Conservation (phyloP, 208 protist genomes). For the Novymonas esmeraldas region DNA sequence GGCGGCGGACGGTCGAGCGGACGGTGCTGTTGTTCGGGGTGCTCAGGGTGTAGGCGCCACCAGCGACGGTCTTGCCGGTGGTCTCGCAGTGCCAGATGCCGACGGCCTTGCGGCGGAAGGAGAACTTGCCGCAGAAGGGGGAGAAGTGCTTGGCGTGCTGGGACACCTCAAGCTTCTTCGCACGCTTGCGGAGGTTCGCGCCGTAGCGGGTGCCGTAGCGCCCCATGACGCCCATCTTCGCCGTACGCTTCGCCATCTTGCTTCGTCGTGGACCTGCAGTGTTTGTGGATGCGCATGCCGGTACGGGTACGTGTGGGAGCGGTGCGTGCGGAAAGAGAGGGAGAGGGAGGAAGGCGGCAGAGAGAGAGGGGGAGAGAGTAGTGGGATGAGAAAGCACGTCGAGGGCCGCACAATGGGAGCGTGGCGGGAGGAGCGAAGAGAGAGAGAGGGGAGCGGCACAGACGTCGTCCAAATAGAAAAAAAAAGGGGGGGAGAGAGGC, state of each 20-base stretch:
- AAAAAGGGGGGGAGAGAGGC: too few species aligned
- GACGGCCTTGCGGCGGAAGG: slow-evolving; percentile 96
- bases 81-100: slow-evolving; percentile 99
- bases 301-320: background rate
- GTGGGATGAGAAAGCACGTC: slow-evolving; percentile 19
- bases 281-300: background rate
- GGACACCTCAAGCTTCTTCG: slow-evolving; percentile 99
- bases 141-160: slow-evolving; percentile 99
- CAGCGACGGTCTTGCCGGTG: slow-evolving; percentile 97
- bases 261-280: slow-evolving; percentile 2
- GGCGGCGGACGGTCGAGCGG: slow-evolving; percentile 97
- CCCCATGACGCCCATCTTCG: slow-evolving; percentile 99
- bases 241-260: slow-evolving; percentile 97
- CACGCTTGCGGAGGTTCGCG: slow-evolving; percentile 98
- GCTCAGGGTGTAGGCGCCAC: slow-evolving; percentile 98
- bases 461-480: too few species aligned
- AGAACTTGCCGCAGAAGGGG: slow-evolving; percentile 98
- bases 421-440: background rate
- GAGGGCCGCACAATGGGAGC: slow-evolving; percentile 25
- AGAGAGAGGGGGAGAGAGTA: slow-evolving; percentile 19
- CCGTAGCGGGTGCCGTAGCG: slow-evolving; percentile 99
- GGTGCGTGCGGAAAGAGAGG: background rate
- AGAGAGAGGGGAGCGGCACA: slow-evolving; percentile 10
- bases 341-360: background rate
- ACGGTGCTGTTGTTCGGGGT: slow-evolving; percentile 97